Evolutionary conservation across 2,329 filamentous ascomycete species (phyloP).

Genomic region (Graphilbum fragrans): DNA sequence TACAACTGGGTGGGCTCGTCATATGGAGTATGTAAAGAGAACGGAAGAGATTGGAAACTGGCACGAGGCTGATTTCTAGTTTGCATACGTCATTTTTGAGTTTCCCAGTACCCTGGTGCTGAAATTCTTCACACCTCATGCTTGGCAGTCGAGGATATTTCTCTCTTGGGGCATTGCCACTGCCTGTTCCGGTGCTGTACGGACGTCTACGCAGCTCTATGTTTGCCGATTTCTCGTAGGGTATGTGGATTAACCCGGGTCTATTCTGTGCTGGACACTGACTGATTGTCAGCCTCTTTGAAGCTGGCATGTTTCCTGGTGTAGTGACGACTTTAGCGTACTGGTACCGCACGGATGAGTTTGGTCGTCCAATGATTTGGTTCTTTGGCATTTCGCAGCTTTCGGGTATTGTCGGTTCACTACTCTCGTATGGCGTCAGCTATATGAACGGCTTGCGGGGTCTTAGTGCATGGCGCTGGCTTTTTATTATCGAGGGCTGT

Average conservation of each 20-base stretch:
- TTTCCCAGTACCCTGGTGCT: constrained; percentile 46
- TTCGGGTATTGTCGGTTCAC: constrained; percentile 4
- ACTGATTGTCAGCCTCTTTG: constrained; percentile 1
- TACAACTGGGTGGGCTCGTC: constrained; percentile 9
- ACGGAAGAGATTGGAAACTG: too few relatives aligned
- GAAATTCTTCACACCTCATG: constrained; percentile 18
- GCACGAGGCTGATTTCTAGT: too few relatives aligned
- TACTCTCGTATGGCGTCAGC: constrained; percentile 4
- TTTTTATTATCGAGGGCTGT: constrained; percentile 6
- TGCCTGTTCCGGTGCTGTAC: constrained; percentile 1
- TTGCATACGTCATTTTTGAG: constrained; percentile 17
- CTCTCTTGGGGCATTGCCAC: constrained; percentile 6
- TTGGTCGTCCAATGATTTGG: constrained; percentile 5
- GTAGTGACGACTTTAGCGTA: constrained; percentile 5
- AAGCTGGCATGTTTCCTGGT: constrained; percentile 6
- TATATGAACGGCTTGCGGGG: constrained; percentile 6
- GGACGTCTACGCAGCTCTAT: constrained; percentile 1
- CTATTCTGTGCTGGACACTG: neutral
- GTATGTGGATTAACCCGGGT: neutral
- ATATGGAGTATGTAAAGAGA: constrained; percentile 1
- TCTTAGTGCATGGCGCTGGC: constrained; percentile 7
- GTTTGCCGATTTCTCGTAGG: constrained; percentile 3
- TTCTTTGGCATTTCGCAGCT: constrained; percentile 6
- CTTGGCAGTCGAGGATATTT: constrained; percentile 4
- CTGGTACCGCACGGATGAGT: constrained; percentile 9